A percentile compares a stretch with the other conserved stretches of the same genome.
Conservation (phyloP, 768 basidiomycete genomes). For the Suillus placidus region DNA sequence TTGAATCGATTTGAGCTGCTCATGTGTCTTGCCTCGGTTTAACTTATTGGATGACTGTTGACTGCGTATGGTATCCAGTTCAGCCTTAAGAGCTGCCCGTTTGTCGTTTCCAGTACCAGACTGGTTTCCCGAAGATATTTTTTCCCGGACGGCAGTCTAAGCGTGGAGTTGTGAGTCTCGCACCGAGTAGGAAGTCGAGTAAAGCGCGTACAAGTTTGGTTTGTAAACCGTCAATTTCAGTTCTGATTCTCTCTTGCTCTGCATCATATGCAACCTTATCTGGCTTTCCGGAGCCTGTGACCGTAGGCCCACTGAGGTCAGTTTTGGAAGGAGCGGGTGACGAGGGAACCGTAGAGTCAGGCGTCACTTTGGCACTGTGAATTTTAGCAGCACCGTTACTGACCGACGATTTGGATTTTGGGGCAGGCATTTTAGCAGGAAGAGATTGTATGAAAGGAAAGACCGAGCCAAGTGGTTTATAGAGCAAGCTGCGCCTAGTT, state of each 20-base stretch:
- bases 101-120: slow-evolving; percentile 70
- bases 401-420: slow-evolving; percentile 58
- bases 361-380: slow-evolving; percentile 22
- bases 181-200: slow-evolving; percentile 1
- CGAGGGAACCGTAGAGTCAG: slow-evolving; percentile 30
- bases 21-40: slow-evolving; percentile 68
- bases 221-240: slow-evolving; percentile 84
- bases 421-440: slow-evolving; percentile 34
- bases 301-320: slow-evolving; percentile 25
- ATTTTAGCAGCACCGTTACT: slow-evolving; percentile 48
- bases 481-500: not conserved
- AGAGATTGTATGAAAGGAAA: slow-evolving; percentile 24
- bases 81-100: slow-evolving; percentile 69
- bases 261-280: slow-evolving; percentile 85
- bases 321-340: slow-evolving; percentile 27
- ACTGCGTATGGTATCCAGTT: slow-evolving; percentile 77
- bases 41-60: slow-evolving; percentile 79
- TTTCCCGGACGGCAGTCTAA: slow-evolving; percentile 73
- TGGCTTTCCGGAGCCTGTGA: slow-evolving; percentile 58
- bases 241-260: slow-evolving; percentile 82
- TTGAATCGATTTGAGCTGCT: slow-evolving; percentile 78
- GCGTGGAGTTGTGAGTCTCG: slow-evolving; percentile 11
- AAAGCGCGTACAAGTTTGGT: slow-evolving; percentile 66
- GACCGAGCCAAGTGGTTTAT: slow-evolving; percentile 10
- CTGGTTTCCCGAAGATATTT: slow-evolving; percentile 67